Base-by-base conservation (phyloP, 345 rosid species). In the Bruguiera gymnorhiza region DNA sequence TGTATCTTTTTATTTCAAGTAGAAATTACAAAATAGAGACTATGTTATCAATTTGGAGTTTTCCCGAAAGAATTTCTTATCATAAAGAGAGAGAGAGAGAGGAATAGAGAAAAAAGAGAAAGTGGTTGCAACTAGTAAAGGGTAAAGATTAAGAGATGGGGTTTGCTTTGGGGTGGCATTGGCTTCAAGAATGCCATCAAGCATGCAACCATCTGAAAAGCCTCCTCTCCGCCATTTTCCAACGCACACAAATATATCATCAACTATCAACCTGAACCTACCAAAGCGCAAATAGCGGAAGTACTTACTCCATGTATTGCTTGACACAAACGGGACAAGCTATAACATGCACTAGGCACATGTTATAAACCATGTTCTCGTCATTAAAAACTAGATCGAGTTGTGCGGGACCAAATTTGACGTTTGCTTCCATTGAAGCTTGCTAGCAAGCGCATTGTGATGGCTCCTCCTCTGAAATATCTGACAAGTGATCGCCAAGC, bases 361-460 rank as follows among this genome's bases (percentile, higher is more conserved):
- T 11, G 60, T 56, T 56, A n/a, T 3, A 43, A 43, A 15, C 50
- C 70, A 65, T 48, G 65, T 29, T 58, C 27, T 3, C 50, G 34
- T 43, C 48, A 53, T 67, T 68, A 68, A 63, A 56, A 31, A 13
- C 60, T 48, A n/a, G 20, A 58, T 50, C 73, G 26, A 57, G 58
- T 68, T 63, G 20, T 5, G 32, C 2, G 56, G 53, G 65, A 66
- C 68, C 60, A 21, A 61, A 32, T 2, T 27, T 52, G 34, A 21
- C 8, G 29, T 69, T 31, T 10, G 54, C 51, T 13, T 43, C 18
- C 50, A 43, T 13, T 43, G 18, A 56, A 6, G 15, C 46, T 52
- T 3, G 18, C 50, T 75, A 32, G 16, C 13, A 36, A 54, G 29
- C 63, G 5, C 11, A 19, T 31, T 48, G 29, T 23, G 30, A 56